Conservation (phyloP, 140 eudicot species). For the Anethum foeniculum region DNA sequence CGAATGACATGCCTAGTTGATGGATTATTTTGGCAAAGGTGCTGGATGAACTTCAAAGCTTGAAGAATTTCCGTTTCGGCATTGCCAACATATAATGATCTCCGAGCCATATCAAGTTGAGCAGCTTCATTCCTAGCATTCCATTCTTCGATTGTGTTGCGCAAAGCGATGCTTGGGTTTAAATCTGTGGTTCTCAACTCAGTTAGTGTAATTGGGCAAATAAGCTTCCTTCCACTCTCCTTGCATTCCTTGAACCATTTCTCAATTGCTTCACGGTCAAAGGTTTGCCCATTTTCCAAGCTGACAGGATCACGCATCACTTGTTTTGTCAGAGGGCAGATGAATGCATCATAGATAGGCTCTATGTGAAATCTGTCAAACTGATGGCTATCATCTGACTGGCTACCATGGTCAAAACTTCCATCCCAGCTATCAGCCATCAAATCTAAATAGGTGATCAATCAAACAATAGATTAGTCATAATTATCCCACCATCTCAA, state of each 20-base stretch:
- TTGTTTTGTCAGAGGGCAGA: slow-evolving; percentile 83
- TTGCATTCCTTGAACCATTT: slow-evolving; percentile 78
- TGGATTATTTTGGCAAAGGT: slow-evolving; percentile 38
- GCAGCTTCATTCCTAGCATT: slow-evolving; percentile 92
- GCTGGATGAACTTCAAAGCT: slow-evolving; percentile 59
- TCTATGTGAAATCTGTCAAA: slow-evolving; percentile 62
- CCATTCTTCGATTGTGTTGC: slow-evolving; percentile 90
- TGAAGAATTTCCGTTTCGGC: slow-evolving; percentile 57
- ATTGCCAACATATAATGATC: slow-evolving; percentile 42
- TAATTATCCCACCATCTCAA: neutral
- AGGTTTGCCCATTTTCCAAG: slow-evolving; percentile 75
- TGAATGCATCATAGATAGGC: slow-evolving; percentile 76
- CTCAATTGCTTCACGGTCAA: slow-evolving; percentile 86
- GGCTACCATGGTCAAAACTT: slow-evolving; percentile 56
- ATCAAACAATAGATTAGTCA: slow-evolving; percentile 6
- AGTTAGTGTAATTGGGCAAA: slow-evolving; percentile 61
- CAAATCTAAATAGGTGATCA: slow-evolving; percentile 19
- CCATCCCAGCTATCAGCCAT: slow-evolving; percentile 84
- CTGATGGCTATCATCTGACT: slow-evolving; percentile 68
- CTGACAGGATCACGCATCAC: slow-evolving; percentile 88
- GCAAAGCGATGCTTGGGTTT: slow-evolving; percentile 77
- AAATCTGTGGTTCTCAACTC: slow-evolving; percentile 60
- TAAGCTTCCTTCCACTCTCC: slow-evolving; percentile 57
- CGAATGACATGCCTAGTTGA: slow-evolving; percentile 56
- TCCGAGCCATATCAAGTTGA: slow-evolving; percentile 74